These are phyloP conservation scores for Boletus pseudopeckii DNA, from an alignment of 768 basidiomycete species.

Conservation along the genomic window DNA sequence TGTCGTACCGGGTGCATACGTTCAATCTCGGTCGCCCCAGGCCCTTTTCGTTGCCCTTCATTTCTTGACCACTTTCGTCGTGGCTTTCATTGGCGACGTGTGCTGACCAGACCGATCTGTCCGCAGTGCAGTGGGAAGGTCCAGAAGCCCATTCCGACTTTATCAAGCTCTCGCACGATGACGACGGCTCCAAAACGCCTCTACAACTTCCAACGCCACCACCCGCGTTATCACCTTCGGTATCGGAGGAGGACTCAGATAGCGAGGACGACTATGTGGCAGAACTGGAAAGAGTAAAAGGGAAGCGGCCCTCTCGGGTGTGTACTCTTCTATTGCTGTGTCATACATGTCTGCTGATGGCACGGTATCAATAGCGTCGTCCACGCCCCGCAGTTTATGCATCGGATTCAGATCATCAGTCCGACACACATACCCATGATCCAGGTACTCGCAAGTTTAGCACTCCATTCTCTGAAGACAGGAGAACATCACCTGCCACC, in stretches of 20 bases:
- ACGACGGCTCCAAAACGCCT: slow-evolving; percentile 21
- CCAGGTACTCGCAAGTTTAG: slow-evolving; percentile 14
- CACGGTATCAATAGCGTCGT: slow-evolving; percentile 38
- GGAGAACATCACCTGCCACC: slow-evolving; percentile 20
- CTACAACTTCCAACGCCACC: slow-evolving; percentile 25
- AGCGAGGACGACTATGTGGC: slow-evolving; percentile 75
- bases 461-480: slow-evolving; percentile 19
- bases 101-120: slow-evolving; percentile 31
- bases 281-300: slow-evolving; percentile 35
- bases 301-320: slow-evolving; percentile 42
- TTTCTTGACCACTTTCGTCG: slow-evolving; percentile 14
- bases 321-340: slow-evolving; percentile 23
- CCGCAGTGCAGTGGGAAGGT: slow-evolving; percentile 72
- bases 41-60: slow-evolving; percentile 4
- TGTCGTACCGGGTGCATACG: slow-evolving; percentile 4
- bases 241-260: slow-evolving; percentile 47
- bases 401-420: slow-evolving; percentile 41
- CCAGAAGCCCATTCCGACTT: slow-evolving; percentile 52
- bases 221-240: slow-evolving; percentile 36
- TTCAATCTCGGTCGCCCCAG: neutral
- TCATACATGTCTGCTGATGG: slow-evolving; percentile 13
- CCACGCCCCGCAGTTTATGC: slow-evolving; percentile 38
- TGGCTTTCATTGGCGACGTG: slow-evolving; percentile 14
- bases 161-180: slow-evolving; percentile 18
- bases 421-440: slow-evolving; percentile 30